Percentiles rank a stretch among this genome's conserved stretches.
phyloP scores from a whole-genome alignment of 208 protist species.

The Leishmania guyanensis region DNA sequence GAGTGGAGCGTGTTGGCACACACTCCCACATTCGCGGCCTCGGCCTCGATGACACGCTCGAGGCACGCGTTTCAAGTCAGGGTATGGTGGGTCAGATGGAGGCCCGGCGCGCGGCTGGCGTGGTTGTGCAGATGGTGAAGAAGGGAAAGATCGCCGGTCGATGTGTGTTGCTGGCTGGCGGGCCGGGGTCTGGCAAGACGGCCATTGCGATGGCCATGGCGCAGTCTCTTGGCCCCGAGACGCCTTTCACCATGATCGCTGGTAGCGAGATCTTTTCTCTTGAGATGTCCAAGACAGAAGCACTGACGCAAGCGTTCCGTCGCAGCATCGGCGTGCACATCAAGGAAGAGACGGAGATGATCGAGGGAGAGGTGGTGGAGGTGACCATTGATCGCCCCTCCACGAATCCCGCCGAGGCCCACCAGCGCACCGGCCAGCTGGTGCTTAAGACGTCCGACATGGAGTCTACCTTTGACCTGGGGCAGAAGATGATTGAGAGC shows the following conservation, averaged over 20 bases:
- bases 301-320: conserved; percentile 99
- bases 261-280: conserved; percentile 99
- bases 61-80: conserved; percentile 93
- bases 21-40: conserved; percentile 99
- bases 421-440: conserved; percentile 97
- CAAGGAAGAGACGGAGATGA: conserved; percentile 99
- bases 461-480: conserved; percentile 99
- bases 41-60: conserved; percentile 98
- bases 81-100: conserved; percentile 99
- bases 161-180: conserved; percentile 99
- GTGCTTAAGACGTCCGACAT: conserved; percentile 99
- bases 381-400: conserved; percentile 98
- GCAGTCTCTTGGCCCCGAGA: conserved; percentile 97
- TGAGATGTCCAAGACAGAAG: conserved; percentile 99
- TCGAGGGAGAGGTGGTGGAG: conserved; percentile 99
- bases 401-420: conserved; percentile 87
- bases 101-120: conserved; percentile 90
- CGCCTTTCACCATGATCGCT: conserved; percentile 99
- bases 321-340: conserved; percentile 99
- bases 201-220: conserved; percentile 99
- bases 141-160: conserved; percentile 99
- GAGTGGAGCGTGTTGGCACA: conserved; percentile 97
- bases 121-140: conserved; percentile 98
- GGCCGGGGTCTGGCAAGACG: conserved; percentile 98
- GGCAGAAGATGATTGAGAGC: conserved; percentile 99